Conservation (phyloP, 768 basidiomycete genomes). For the Auriscalpium orientale region DNA sequence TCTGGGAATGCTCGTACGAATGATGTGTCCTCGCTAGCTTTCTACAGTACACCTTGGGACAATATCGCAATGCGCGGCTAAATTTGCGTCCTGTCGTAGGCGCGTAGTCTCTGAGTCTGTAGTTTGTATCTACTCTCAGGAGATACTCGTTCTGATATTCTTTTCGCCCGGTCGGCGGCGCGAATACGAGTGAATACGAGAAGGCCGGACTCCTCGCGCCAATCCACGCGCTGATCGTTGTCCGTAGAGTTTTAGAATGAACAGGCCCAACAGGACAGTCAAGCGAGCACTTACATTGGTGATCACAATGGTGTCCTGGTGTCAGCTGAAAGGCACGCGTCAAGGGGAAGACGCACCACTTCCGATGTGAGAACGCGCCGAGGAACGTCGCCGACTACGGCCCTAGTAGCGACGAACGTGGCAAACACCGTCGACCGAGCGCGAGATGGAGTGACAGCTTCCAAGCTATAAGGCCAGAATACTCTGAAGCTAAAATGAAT, state of each 20-base stretch:
- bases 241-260: slow-evolving; percentile 39
- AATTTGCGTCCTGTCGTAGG: no score
- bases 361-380: slow-evolving; percentile 58
- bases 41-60: no score
- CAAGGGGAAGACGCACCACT: not conserved
- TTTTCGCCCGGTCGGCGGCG: slow-evolving; percentile 47
- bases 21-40: no score
- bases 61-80: no score
- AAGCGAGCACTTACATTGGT: slow-evolving; percentile 52
- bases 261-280: slow-evolving; percentile 44
- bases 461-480: slow-evolving; percentile 82
- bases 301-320: slow-evolving; percentile 55
- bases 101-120: no score
- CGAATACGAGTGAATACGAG: slow-evolving; percentile 68
- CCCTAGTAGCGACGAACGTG: slow-evolving; percentile 79
- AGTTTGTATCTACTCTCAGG: slow-evolving; percentile 33
- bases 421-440: slow-evolving; percentile 74
- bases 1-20: no score
- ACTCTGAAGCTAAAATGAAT: slow-evolving; percentile 43
- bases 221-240: slow-evolving; percentile 49
- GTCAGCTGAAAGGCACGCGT: not conserved
- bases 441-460: slow-evolving; percentile 61
- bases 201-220: slow-evolving; percentile 65
- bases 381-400: slow-evolving; percentile 56
- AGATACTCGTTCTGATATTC: slow-evolving; percentile 55